phyloP scores from a whole-genome alignment of 176 grass and related monocot genomes.

The Oryza officinalis region DNA sequence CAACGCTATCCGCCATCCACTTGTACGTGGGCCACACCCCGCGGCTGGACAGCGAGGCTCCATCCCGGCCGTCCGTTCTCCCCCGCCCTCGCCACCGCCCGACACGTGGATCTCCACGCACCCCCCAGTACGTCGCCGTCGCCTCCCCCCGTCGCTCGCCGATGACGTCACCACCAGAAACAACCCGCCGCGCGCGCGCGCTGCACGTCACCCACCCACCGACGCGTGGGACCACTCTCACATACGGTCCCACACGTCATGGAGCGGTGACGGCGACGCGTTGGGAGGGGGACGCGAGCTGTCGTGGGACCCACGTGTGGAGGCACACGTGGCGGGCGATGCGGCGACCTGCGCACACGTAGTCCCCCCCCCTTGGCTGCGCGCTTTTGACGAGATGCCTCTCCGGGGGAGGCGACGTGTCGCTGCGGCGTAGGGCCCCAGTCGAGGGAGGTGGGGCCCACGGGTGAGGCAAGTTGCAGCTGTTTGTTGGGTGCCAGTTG shows the following conservation, averaged over 20 bases:
- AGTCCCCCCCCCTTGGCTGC: not conserved
- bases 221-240: not conserved
- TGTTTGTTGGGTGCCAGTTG: slow-evolving; percentile 42
- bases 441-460: not conserved
- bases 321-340: slow-evolving; percentile 48
- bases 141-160: too few relatives aligned
- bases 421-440: slow-evolving; percentile 6
- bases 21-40: not conserved
- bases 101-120: slow-evolving; percentile 21
- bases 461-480: slow-evolving; percentile 27
- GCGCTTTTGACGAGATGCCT: not conserved
- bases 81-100: not conserved
- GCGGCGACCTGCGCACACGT: slow-evolving; percentile 52
- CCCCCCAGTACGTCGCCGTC: slow-evolving; percentile 30
- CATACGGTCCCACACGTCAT: not conserved
- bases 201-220: not conserved
- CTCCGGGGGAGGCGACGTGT: slow-evolving; percentile 5
- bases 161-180: not conserved
- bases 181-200: too few relatives aligned
- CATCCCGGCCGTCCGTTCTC: slow-evolving; percentile 28
- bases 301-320: slow-evolving; percentile 16
- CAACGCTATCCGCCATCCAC: slow-evolving; percentile 31
- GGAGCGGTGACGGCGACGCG: too few relatives aligned
- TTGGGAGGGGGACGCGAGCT: slow-evolving; percentile 24
- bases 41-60: not conserved